Conservation (phyloP, 345 rosid species). For the Lepidium didymum region DNA sequence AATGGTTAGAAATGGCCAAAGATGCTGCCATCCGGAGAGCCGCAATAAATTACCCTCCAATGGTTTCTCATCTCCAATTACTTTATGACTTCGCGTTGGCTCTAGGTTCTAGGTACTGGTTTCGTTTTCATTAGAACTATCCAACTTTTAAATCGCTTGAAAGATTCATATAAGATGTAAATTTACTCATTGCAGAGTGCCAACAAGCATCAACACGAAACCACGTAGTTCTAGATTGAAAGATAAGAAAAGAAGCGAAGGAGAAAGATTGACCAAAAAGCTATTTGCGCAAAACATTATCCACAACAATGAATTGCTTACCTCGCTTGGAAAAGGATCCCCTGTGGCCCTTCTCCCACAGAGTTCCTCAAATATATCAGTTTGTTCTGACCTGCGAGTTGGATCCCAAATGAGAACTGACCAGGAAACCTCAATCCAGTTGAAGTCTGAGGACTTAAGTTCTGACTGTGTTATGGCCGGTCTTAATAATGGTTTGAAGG, state of each 20-base stretch:
- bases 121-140: not conserved
- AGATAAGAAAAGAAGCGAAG: slow-evolving; percentile 85
- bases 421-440: slow-evolving; percentile 29
- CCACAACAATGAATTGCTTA: slow-evolving; percentile 64
- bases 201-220: slow-evolving; percentile 41
- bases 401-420: slow-evolving; percentile 54
- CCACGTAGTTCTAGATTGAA: slow-evolving; percentile 94
- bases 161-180: not conserved
- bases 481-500: slow-evolving; percentile 19
- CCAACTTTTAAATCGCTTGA: not conserved
- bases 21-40: slow-evolving; percentile 98
- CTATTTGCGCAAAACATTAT: slow-evolving; percentile 60
- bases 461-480: slow-evolving; percentile 18
- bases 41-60: slow-evolving; percentile 89
- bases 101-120: slow-evolving; percentile 68
- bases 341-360: slow-evolving; percentile 66
- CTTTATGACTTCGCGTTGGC: slow-evolving; percentile 91
- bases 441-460: slow-evolving; percentile 34
- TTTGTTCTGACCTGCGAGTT: slow-evolving; percentile 58
- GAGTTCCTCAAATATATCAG: slow-evolving; percentile 64
- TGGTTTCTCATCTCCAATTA: slow-evolving; percentile 98
- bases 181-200: slow-evolving; percentile 47
- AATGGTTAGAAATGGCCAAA: slow-evolving; percentile 79
- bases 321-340: slow-evolving; percentile 71
- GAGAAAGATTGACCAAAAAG: slow-evolving; percentile 75